A percentile compares a stretch with the other conserved stretches of the same genome.
phyloP scores from a whole-genome alignment of 2,329 filamentous ascomycete genomes.

The Epichloe sp. region DNA sequence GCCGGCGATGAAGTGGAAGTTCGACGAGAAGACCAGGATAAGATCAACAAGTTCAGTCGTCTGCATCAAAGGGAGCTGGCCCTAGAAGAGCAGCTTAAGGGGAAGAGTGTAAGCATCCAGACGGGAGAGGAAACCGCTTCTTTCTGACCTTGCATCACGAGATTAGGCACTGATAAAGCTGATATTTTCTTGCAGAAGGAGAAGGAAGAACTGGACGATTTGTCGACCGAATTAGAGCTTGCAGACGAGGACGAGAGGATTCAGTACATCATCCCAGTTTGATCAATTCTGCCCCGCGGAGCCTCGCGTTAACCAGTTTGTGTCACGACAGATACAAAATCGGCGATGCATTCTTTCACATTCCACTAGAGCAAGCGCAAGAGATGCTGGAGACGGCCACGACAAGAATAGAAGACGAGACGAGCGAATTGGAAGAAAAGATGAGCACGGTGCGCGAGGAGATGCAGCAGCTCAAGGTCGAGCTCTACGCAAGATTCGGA shows the following conservation, averaged over 20 bases:
- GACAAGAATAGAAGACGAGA: constrained; percentile 62
- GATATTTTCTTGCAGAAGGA: constrained; percentile 56
- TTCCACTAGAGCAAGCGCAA: constrained; percentile 75
- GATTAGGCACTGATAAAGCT: neutral
- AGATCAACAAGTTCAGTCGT: constrained; percentile 95
- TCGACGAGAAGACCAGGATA: constrained; percentile 92
- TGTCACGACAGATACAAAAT: constrained; percentile 67
- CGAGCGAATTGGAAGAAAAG: constrained; percentile 63
- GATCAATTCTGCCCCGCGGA: neutral
- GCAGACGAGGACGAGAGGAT: constrained; percentile 91
- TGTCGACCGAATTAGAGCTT: constrained; percentile 81
- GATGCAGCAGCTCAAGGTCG: constrained; percentile 81
- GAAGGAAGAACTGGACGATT: constrained; percentile 93
- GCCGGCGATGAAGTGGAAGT: constrained; percentile 80
- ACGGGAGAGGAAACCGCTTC: neutral
- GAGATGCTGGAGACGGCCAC: constrained; percentile 65
- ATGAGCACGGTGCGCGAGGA: constrained; percentile 65
- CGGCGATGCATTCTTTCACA: constrained; percentile 84
- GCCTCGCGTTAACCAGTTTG: neutral
- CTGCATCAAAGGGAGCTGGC: constrained; percentile 75
- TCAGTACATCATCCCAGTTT: constrained; percentile 46
- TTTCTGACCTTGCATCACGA: neutral
- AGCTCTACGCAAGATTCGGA: constrained; percentile 88
- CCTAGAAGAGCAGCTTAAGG: constrained; percentile 67
- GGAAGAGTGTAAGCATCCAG: constrained; percentile 54